Base-by-base conservation (phyloP, 176 grass and related monocot species). In the Avena insularis region DNA sequence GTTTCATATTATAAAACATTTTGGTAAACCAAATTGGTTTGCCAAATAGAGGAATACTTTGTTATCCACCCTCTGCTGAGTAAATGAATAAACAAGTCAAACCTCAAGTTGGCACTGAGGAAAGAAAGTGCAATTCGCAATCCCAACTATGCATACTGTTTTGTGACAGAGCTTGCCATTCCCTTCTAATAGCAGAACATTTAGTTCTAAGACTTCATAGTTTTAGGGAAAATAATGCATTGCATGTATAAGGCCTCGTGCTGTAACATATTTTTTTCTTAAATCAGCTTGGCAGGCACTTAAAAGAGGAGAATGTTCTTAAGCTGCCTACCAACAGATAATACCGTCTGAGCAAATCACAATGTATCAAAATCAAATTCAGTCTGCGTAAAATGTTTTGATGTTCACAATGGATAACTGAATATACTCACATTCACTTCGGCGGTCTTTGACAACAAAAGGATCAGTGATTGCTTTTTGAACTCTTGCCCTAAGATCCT, bases 351-450 rank as follows among this genome's bases (percentile, higher is more conserved):
- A 83, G 49, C 0, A 57, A 25, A 9, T 0, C 47, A 66, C 5
- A 66, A 0, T 82, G 31, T 4, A 82, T 67, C 13, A 35, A 33
- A 69, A 12, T 70, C 29, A 12, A 40, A 31, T 82, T 20, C 1
- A 4, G 48, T 31, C 35, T 12, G 8, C 3, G 71, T 40, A 43
- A 53, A 51, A 53, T 20, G 2, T 33, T 43, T 43, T 57, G 19
- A 71, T 82, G 65, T 56, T 59, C 51, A 57, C 13, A 83, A 71
- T 23, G 1, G 51, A 23, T 8, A 43, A 7, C 12, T 51, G 29
- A 19, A 25, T 57, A 40, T 56, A 83, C 81, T 83, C 81, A 83
- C 81, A 57, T 83, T 43, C 3, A 17, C 50, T 83, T 71, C 81
- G 81, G 13, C 8, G 0, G 20, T 7, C 27, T 71, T 83, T 40